Evolutionary conservation across 495 filamentous ascomycete genomes (phyloP), one percentile per base, ranked within the genome.

Genomic region (Pyrenopolyporus hunteri): DNA sequence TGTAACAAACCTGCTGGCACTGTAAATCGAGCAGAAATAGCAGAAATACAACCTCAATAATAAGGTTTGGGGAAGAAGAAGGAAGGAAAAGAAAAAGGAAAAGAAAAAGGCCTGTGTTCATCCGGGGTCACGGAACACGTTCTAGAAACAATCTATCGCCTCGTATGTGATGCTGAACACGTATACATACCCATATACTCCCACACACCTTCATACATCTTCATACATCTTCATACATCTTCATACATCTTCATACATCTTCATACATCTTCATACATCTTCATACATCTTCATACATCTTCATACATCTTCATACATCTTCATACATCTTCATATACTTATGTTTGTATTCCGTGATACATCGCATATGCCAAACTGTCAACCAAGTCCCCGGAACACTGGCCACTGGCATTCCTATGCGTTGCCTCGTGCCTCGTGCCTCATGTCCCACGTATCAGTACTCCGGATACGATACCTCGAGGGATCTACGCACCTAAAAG

Each of bases 141-240:
- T 65, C 62, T 65, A 57, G 62, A 65, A 65, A 33, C 17, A 63
- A 57, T 57, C 45, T 37, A 29, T 2, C 26, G 45, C 51, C 51
- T 56, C 59, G 44, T n/a, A 31, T 45, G 32, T 32, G 31, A 53
- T 23, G 49, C n/a, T 22, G 22, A 36, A 16, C 16, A 20, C 23
- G 7, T n/a, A 9, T 23, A 19, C 10, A 16, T 16, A 7, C 23
- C 37, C 17, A 42, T 23, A 42, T 4, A 42, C 37, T 2, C 22
- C 20, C 37, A 42, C 23, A 42, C 9, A 13, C 13, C 6, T 33
- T n/a, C 9, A 13, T 33, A 33, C 31, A n/a, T 33, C n/a, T n/a
- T n/a, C n/a, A 33, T n/a, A 33, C 3, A 10, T 2, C 31, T 33
- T 10, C 31, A 10, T 33, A 33, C 13, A n/a, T 33, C 2, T 33